Evolutionary conservation across 768 basidiomycete species (phyloP), one percentile per base, ranked within the genome.

Genomic region (Rhizopogon vesiculosus): DNA sequence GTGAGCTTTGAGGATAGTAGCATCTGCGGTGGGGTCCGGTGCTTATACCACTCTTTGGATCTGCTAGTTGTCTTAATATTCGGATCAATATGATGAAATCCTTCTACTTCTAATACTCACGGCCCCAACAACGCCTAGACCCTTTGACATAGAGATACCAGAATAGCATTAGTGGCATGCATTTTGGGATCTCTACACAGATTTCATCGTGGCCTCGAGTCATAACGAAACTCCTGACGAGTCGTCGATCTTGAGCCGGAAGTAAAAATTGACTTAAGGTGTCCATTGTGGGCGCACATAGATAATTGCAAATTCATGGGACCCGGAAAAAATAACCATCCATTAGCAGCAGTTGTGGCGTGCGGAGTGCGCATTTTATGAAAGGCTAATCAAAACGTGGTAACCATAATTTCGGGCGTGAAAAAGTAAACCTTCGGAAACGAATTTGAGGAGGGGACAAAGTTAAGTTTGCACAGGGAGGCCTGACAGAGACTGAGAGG

Each of bases 401-500:
- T 19, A 33, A 13, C 45, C 45, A 12, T 31, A 33, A 33, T 33
- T 48, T 35, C 46, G 46, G 31, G 13, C 46, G 33, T 48, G 31
- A 48, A 48, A 48, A 35, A 48, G 46, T 18, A 49, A 49, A 49
- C 12, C 25, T 25, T 49, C 35, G 35, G 35, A 49, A 19, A 49
- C 39, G 33, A 49, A 49, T 38, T 38, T 49, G 48, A 49, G 22
- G 48, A 49, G 48, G 19, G 16, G 38, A 49, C 48, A 49, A 49
- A 49, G 48, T 49, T 49, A 49, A 49, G 48, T 49, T 49, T 38
- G 35, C 22, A 35, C 15, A 10, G 12, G 29, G 12, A 35, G 35
- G 35, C 35, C 35, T 35, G 35, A 12, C 45, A 46, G n/a, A 18
- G n/a, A 46, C 28, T 31, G 5, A n/a, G 15, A 7, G 25, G 45